A percentile compares a stretch with the other conserved stretches of the same genome.
Conservation (phyloP, 169 alveolate species). For the Fabrea salina region DNA sequence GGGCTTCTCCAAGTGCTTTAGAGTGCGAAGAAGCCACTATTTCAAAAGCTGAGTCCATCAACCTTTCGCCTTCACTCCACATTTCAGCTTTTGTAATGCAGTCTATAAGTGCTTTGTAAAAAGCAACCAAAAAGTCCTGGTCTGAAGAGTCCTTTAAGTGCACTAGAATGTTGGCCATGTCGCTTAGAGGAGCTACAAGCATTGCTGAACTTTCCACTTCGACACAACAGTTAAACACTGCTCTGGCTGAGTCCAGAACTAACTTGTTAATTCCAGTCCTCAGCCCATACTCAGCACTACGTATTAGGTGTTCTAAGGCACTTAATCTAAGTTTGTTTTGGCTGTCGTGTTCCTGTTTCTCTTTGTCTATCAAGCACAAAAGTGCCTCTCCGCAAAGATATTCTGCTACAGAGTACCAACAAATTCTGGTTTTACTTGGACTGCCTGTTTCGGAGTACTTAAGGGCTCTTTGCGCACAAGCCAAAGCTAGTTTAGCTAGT, state of each 20-base stretch:
- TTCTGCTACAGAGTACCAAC: conserved; percentile 80
- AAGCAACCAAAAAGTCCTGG: conserved; percentile 73
- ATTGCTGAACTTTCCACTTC: conserved; percentile 57
- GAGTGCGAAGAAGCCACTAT: conserved; percentile 70
- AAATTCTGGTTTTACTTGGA: conserved; percentile 39
- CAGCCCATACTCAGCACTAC: conserved; percentile 67
- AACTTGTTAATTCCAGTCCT: conserved; percentile 58
- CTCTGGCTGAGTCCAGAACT: conserved; percentile 65
- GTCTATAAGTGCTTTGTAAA: conserved; percentile 61
- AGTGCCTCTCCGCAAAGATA: conserved; percentile 70
- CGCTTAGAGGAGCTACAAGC: conserved; percentile 56
- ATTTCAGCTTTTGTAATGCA: conserved; percentile 66
- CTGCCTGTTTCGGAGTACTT: neutral
- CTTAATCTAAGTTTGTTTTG: conserved; percentile 56
- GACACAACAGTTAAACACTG: conserved; percentile 65
- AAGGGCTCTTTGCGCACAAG: conserved; percentile 67
- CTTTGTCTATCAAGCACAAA: conserved; percentile 62
- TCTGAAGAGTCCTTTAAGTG: conserved; percentile 61
- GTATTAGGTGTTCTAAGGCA: conserved; percentile 65
- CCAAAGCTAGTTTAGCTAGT: conserved; percentile 59
- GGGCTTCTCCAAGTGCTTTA: conserved; percentile 73
- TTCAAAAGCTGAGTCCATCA: conserved; percentile 64
- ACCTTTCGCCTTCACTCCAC: conserved; percentile 77
- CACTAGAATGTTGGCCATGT: conserved; percentile 53
- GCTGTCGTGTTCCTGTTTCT: conserved; percentile 70